Evolutionary conservation across 2,329 filamentous ascomycete species (phyloP).

Genomic region (Scedosporium minutisporum): DNA sequence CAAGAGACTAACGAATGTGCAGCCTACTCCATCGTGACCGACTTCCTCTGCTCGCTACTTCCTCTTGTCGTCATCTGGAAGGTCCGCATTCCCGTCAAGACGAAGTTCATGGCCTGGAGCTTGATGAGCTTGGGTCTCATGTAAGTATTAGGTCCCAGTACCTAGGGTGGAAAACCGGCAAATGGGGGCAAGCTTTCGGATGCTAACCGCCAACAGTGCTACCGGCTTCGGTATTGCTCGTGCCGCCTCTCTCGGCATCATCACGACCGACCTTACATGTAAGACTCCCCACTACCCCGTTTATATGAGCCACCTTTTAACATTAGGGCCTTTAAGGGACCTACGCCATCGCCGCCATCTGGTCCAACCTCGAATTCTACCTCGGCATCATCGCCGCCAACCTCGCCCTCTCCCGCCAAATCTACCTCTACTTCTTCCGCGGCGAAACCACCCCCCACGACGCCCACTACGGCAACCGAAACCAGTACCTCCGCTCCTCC

Average conservation of each 20-base stretch:
- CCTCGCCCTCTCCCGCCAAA: slow-evolving; percentile 12
- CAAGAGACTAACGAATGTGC: neutral
- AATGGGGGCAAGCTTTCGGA: neutral
- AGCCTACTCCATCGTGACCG: slow-evolving; percentile 18
- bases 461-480: slow-evolving; percentile 7
- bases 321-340: slow-evolving; percentile 15
- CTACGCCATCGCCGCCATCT: slow-evolving; percentile 25
- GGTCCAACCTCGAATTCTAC: slow-evolving; percentile 26
- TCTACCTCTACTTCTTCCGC: slow-evolving; percentile 15
- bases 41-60: slow-evolving; percentile 14
- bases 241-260: slow-evolving; percentile 15
- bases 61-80: slow-evolving; percentile 24
- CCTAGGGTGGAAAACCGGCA: neutral
- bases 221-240: slow-evolving; percentile 17
- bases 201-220: slow-evolving; percentile 10
- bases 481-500: neutral
- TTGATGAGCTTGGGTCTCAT: slow-evolving; percentile 22
- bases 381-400: slow-evolving; percentile 27
- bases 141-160: slow-evolving; percentile 9
- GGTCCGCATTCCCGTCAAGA: slow-evolving; percentile 18
- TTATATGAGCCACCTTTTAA: neutral
- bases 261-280: slow-evolving; percentile 17
- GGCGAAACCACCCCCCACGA: slow-evolving; percentile 3
- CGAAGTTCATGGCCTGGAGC: slow-evolving; percentile 20
- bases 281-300: neutral